phyloP scores from a whole-genome alignment of 768 basidiomycete genomes.

The Macrolepiota albuminosa region DNA sequence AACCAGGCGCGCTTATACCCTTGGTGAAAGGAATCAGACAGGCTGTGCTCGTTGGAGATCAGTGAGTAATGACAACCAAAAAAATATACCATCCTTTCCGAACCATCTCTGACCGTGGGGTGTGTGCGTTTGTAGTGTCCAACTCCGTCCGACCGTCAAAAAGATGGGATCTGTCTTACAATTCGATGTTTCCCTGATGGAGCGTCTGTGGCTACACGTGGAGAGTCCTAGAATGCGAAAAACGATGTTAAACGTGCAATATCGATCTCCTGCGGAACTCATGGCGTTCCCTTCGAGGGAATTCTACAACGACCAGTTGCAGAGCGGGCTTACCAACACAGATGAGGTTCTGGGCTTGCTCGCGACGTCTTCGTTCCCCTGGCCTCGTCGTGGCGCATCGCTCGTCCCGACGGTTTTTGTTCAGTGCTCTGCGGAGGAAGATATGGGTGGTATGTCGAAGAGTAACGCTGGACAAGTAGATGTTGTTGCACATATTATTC shows the following conservation, averaged over 20 bases:
- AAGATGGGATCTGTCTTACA: conserved; percentile 53
- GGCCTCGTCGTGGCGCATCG: conserved; percentile 38
- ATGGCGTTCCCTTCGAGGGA: conserved; percentile 58
- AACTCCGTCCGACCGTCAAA: conserved; percentile 60
- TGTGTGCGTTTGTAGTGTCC: conserved; percentile 39
- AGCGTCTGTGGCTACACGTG: conserved; percentile 47
- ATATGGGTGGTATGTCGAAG: conserved; percentile 54
- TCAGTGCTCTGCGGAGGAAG: conserved; percentile 54
- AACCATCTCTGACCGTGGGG: too few relatives aligned
- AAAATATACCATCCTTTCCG: too few relatives aligned
- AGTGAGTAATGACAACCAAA: too few relatives aligned
- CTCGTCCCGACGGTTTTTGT: conserved; percentile 54
- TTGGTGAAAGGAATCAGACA: conserved; percentile 57
- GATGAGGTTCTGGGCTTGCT: conserved; percentile 33
- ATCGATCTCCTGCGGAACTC: conserved; percentile 55
- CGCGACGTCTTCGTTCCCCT: conserved; percentile 44
- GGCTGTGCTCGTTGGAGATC: conserved; percentile 28
- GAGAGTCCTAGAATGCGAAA: conserved; percentile 34
- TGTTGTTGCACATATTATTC: conserved; percentile 42
- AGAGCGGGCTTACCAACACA: conserved; percentile 38
- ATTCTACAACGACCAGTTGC: conserved; percentile 55
- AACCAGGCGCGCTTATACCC: conserved; percentile 61
- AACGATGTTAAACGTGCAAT: conserved; percentile 68
- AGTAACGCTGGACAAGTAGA: conserved; percentile 57
- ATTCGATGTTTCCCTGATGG: conserved; percentile 58